Evolutionary conservation across 345 rosid genomes (phyloP).

Genomic region (Acer saccharum): DNA sequence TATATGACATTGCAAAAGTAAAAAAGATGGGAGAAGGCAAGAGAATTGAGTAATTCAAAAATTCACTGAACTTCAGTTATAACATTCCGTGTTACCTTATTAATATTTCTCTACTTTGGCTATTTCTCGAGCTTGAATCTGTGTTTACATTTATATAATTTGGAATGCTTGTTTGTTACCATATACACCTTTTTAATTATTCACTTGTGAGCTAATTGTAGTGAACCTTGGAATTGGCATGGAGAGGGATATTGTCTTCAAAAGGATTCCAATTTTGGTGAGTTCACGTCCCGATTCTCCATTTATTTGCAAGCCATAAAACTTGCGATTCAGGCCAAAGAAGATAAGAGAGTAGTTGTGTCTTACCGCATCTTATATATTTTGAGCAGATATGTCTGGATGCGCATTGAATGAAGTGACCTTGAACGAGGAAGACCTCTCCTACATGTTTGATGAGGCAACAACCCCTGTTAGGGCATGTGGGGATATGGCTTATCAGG

Average conservation of each 20-base stretch:
- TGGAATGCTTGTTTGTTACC: background rate
- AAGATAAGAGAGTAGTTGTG: conserved; percentile 3
- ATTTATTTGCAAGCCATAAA: conserved; percentile 1
- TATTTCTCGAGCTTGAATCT: conserved; percentile 3
- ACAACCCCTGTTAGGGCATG: conserved; percentile 90
- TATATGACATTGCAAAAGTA: background rate
- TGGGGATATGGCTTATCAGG: conserved; percentile 64
- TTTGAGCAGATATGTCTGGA: conserved; percentile 31
- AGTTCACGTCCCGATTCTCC: background rate
- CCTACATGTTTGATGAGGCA: conserved; percentile 80
- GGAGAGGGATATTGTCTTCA: conserved; percentile 30
- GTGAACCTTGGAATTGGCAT: conserved; percentile 46
- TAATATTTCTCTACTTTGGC: background rate
- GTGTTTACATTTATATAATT: background rate
- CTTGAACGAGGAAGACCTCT: conserved; percentile 75
- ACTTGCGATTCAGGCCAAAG: background rate
- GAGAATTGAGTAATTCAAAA: background rate
- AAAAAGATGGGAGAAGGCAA: background rate
- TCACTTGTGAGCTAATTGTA: conserved; percentile 29
- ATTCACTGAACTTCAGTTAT: background rate
- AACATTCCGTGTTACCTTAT: background rate
- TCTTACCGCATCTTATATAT: background rate
- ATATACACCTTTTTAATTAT: background rate
- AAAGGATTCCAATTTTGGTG: conserved; percentile 31
- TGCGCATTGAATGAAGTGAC: conserved; percentile 56